A percentile compares a stretch with the other conserved stretches of the same genome.
These are phyloP conservation scores for barley (Hordeum vulgare) DNA, from an alignment of 176 grass and related monocot genomes.

Conservation along the genomic window MorexV3_pseudomolecules_assembly NC_058519.1:481955973-481956472, in stretches of 20 bases:
- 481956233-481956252: constrained; percentile 78
- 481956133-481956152: constrained; percentile 81
- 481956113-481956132: constrained; percentile 2
- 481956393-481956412: constrained; percentile 66
- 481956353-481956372: neutral
- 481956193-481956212: constrained; percentile 82
- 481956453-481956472: constrained; percentile 89
- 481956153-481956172: constrained; percentile 47
- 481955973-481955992: neutral
- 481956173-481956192: constrained; percentile 65
- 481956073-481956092: constrained; percentile 3
- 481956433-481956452: constrained; percentile 90
- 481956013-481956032: constrained; percentile 9
- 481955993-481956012: neutral
- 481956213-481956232: constrained; percentile 85
- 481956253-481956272: constrained; percentile 83
- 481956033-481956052: constrained; percentile 22
- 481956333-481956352: neutral
- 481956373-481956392: constrained; percentile 36
- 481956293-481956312: neutral
- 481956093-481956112: neutral
- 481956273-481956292: constrained; percentile 8
- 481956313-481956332: neutral
- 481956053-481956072: constrained; percentile 11
- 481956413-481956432: constrained; percentile 63